These are phyloP conservation scores for Lentinus tigrinus DNA, from an alignment of 768 basidiomycete genomes.

Conservation along the genomic window DNA sequence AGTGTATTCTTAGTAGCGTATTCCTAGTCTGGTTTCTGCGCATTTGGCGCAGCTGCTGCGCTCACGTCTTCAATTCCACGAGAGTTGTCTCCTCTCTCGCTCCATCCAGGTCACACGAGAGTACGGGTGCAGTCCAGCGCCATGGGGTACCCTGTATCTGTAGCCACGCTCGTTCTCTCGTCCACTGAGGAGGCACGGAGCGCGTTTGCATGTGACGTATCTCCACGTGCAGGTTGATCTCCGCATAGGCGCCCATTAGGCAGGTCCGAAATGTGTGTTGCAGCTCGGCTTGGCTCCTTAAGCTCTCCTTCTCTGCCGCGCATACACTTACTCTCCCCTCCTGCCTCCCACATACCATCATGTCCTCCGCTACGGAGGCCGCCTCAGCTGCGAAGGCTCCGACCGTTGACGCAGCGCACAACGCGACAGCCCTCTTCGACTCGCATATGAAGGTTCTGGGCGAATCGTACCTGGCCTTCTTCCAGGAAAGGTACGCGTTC, in stretches of 20 bases:
- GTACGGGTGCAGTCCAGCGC: too few species aligned
- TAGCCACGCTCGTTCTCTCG: too few species aligned
- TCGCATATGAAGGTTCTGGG: conserved; percentile 63
- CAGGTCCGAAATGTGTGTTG: not conserved
- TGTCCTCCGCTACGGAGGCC: conserved; percentile 24
- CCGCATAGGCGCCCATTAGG: not conserved
- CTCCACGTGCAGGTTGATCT: conserved; percentile 19
- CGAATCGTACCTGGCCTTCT: conserved; percentile 81
- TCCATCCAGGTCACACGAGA: too few species aligned
- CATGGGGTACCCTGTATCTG: too few species aligned
- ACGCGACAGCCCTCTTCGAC: conserved; percentile 69
- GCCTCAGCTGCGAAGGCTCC: conserved; percentile 17
- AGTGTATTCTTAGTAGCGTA: too few species aligned
- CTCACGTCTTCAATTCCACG: too few species aligned
- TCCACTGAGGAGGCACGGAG: not conserved
- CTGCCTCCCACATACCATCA: conserved; percentile 1
- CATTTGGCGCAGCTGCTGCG: too few species aligned
- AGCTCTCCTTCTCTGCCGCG: not conserved
- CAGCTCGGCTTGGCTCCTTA: not conserved
- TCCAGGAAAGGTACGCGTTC: conserved; percentile 71
- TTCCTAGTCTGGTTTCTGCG: too few species aligned
- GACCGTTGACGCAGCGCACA: conserved; percentile 15
- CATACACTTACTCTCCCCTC: not conserved
- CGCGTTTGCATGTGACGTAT: conserved; percentile 14
- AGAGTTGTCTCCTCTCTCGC: too few species aligned